Conservation (phyloP, 2,329 filamentous ascomycete species). For the Achaetomium macrosporum region DNA sequence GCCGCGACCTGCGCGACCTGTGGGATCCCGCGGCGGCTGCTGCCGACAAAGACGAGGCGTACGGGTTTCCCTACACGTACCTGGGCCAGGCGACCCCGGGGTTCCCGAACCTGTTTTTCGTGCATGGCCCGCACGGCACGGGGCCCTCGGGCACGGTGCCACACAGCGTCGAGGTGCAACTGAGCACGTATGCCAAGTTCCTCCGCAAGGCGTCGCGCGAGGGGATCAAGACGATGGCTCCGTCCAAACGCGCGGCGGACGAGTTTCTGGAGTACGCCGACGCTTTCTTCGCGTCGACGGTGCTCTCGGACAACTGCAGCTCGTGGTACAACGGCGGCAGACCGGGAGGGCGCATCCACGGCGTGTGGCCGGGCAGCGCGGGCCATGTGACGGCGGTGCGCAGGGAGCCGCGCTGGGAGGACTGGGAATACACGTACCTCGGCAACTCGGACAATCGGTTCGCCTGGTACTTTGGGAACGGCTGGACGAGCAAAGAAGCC, state of each 20-base stretch:
- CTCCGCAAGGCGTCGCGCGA: slow-evolving; percentile 61
- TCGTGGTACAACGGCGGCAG: slow-evolving; percentile 67
- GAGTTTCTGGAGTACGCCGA: slow-evolving; percentile 58
- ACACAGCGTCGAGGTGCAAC: slow-evolving; percentile 59
- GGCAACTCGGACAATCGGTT: slow-evolving; percentile 45
- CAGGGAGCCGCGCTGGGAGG: slow-evolving; percentile 50
- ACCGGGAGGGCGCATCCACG: slow-evolving; percentile 59
- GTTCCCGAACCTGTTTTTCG: slow-evolving; percentile 62
- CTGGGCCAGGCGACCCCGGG: slow-evolving; percentile 54
- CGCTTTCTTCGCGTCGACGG: slow-evolving; percentile 49
- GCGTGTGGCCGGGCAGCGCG: slow-evolving; percentile 64
- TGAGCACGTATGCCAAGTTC: slow-evolving; percentile 60
- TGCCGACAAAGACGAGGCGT: slow-evolving; percentile 36
- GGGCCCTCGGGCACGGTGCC: slow-evolving; percentile 62
- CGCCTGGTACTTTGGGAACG: slow-evolving; percentile 61
- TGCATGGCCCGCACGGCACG: slow-evolving; percentile 55
- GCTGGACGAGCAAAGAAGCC: slow-evolving; percentile 55
- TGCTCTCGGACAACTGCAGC: slow-evolving; percentile 57
- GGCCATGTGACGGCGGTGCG: slow-evolving; percentile 55
- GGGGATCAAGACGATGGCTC: slow-evolving; percentile 57
- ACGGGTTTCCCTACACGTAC: slow-evolving; percentile 63
- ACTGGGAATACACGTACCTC: slow-evolving; percentile 47
- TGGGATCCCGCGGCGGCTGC: slow-evolving; percentile 40
- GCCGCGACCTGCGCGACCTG: slow-evolving; percentile 47
- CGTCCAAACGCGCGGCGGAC: slow-evolving; percentile 53